phyloP scores from a whole-genome alignment of 129 eudicot species.

The Centella asiatica region DNA sequence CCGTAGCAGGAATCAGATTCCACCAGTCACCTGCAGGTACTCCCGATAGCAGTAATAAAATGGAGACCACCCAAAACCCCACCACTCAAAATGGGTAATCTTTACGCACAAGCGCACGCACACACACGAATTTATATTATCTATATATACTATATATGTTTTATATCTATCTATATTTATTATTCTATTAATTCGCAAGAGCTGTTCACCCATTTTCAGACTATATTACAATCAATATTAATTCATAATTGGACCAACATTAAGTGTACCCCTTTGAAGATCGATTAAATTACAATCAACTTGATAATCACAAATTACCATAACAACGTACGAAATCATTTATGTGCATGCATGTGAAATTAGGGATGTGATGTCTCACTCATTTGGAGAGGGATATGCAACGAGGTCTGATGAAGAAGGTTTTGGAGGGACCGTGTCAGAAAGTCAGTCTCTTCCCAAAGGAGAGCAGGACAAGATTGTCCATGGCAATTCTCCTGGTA shows the following conservation, averaged over 20 bases:
- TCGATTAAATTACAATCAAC: no score
- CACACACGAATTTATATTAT: no score
- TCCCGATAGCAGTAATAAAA: constrained; percentile 6
- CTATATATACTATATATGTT: no score
- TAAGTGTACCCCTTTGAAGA: no score
- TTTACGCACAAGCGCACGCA: no score
- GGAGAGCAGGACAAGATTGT: constrained; percentile 31
- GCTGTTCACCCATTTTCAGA: no score
- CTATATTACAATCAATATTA: no score
- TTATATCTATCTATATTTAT: no score
- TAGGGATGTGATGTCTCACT: constrained; percentile 60
- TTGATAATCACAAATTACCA: no score
- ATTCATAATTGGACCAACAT: no score
- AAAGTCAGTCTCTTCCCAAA: constrained; percentile 35
- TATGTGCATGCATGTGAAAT: background rate
- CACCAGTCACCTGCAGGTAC: constrained; percentile 32
- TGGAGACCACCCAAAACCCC: constrained; percentile 22
- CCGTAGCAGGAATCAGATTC: constrained; percentile 19
- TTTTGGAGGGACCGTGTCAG: constrained; percentile 54
- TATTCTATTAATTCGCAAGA: no score
- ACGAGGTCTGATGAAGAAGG: constrained; percentile 85
- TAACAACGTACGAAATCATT: no score
- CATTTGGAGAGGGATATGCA: constrained; percentile 61
- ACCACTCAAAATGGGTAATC: constrained; percentile 25
- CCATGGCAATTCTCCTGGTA: constrained; percentile 42